Evolutionary conservation across 1,284 basidiomycete genomes (phyloP), one percentile per base, ranked within the genome.

Genomic region (Trametes pubescens): DNA sequence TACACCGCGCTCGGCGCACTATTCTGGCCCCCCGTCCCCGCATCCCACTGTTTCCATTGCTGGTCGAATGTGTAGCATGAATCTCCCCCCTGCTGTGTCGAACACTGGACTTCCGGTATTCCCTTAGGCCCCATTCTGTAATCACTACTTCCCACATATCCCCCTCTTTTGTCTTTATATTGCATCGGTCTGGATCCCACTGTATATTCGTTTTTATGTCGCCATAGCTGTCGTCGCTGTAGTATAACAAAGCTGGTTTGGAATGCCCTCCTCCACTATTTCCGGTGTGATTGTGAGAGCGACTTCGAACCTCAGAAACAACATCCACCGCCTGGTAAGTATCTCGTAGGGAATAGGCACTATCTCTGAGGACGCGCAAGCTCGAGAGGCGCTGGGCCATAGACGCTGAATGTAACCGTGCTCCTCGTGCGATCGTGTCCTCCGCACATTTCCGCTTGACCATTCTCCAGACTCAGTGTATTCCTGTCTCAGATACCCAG

Each of bases 1-100:
- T 73, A 72, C 61, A 65, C 58, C 77, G 73, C 76, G 73, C 68
- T 53, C 61, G 26, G 67, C 71, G 70, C 71, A 73, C 71, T 73
- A 75, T 73, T 68, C 63, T 61, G 58, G 56, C 67, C 61, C 57
- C 56, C 68, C 54, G 29, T 32, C 29, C 29, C 29, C 29, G 29
- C 29, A 32, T 32, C 68, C 65, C 67, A 68, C 75, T 74, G 71
- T 70, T 59, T 70, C 68, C 69, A 61, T 67, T 64, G 56, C 68
- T 71, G 71, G 67, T 75, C 71, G 72, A 74, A 72, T 72, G 75
- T 82, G 79, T 78, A 80, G 77, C 77, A 70, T 72, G 69, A 68
- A 68, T 32, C 29, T 32, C 55, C 38, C 59, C 51, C 60, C 62
- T 60, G 55, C 64, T 70, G 66, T 69, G 69, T 72, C 67, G 70